Base-by-base conservation (phyloP, 768 basidiomycete species). In the Russula sp. region DNA sequence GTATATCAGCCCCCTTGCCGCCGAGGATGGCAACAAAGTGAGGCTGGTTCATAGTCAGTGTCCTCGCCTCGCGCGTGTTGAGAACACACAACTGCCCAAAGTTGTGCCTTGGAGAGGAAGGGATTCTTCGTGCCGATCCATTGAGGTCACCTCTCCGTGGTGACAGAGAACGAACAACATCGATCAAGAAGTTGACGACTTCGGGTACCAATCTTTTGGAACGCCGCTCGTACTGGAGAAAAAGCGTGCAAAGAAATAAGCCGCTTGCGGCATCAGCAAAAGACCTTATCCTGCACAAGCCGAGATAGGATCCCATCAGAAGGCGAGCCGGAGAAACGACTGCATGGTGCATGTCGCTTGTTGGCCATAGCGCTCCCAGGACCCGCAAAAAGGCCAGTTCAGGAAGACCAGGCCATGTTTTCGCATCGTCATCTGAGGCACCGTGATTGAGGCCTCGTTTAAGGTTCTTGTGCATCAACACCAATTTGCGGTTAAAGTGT, bases 401-500 rank as follows among this genome's bases (percentile, higher is more conserved):
- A 5, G 92, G 75, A 4, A 85, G 72, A 34, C 88, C 87, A 7
- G 97, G 96, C 87, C 92, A 98, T 0, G 93, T 98, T 75, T 83
- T 90, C 3, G 91, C 78, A 9, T 82, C 77, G 0, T 72, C 72
- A 29, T 80, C 75, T 14, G 82, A 75, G 0, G 90, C 76, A 1
- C 90, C 92, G 7, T 78, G 79, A 3, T 86, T 81, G 18, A 99
- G 76, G 8, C 94, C 95, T 9, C 85, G 85, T 54, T 83, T 83
- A 57, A 98, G 82, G 71, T 98, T 97, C 77, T 93, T 94, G 73
- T 98, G 86, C 93, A 98, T 97, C 6, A 97, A 74, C 10, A 78
- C 75, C 47, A 98, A 79, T 73, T 98, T 98, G 34, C 81, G 76
- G 63, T 89, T 83, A 73, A 95, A 92, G 69, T 84, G 81, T 55